A percentile compares a stretch with the other conserved stretches of the same genome.
phyloP scores from a whole-genome alignment of 305 asterid genomes.

The Vinca major region DNA sequence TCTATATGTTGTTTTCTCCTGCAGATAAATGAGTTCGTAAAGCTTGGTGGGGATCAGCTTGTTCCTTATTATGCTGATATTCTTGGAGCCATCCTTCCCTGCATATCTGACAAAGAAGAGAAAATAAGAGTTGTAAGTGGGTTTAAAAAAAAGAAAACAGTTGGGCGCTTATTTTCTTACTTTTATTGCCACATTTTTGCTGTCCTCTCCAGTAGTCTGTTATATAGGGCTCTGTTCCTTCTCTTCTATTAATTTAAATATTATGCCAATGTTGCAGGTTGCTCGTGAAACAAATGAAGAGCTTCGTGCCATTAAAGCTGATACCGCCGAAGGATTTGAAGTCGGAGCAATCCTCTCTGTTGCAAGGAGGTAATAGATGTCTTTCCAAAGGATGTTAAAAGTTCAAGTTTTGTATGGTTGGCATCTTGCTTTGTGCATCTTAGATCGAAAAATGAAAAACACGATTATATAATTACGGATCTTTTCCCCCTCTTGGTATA shows the following conservation, averaged over 20 bases:
- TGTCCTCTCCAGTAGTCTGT: slow-evolving; percentile 12
- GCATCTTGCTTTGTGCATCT: neutral
- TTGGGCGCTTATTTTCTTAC: slow-evolving; percentile 4
- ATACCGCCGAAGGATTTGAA: slow-evolving; percentile 78
- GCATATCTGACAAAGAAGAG: slow-evolving; percentile 98
- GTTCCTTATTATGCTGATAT: slow-evolving; percentile 98
- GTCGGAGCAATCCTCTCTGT: slow-evolving; percentile 82
- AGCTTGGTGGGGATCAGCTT: slow-evolving; percentile 98
- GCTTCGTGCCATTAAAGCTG: slow-evolving; percentile 81
- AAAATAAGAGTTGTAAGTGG: slow-evolving; percentile 89
- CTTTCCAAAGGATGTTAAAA: too few species aligned
- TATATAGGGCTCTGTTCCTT: neutral
- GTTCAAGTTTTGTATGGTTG: too few species aligned
- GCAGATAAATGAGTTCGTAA: slow-evolving; percentile 94
- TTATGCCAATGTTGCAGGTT: slow-evolving; percentile 36
- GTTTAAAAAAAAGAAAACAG: neutral
- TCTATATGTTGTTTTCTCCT: slow-evolving; percentile 16
- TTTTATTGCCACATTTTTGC: slow-evolving; percentile 9
- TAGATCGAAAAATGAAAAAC: neutral
- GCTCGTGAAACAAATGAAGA: slow-evolving; percentile 97
- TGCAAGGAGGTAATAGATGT: slow-evolving; percentile 63
- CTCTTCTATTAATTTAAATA: neutral
- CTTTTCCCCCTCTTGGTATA: neutral
- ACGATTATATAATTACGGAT: too few species aligned
- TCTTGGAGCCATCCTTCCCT: slow-evolving; percentile 91